phyloP scores from a whole-genome alignment of 306 rosid species.

The Castanea crenata region DNA sequence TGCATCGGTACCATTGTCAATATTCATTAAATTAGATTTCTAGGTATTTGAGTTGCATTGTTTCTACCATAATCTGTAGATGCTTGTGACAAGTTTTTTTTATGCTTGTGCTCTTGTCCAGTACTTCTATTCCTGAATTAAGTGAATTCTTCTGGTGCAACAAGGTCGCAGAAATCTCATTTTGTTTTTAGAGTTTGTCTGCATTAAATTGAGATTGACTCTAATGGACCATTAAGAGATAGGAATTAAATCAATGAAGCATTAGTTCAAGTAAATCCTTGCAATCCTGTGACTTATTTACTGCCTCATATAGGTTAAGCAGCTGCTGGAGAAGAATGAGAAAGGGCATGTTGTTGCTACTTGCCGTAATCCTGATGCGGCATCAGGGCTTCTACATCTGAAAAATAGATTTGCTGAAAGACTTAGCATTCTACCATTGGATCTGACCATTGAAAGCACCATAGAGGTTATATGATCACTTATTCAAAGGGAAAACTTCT shows the following conservation, averaged over 20 bases:
- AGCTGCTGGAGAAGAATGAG: slow-evolving; percentile 67
- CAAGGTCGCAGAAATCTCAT: not conserved
- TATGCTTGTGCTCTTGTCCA: not conserved
- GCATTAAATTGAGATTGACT: not conserved
- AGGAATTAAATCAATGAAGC: not conserved
- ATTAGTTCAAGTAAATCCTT: not conserved
- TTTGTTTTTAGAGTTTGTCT: not conserved
- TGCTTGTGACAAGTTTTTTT: not conserved
- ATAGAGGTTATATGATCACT: slow-evolving; percentile 56
- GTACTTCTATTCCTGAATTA: not conserved
- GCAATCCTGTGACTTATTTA: slow-evolving; percentile 18
- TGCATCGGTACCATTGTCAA: not conserved
- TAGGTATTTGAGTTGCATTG: not conserved
- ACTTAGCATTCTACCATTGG: slow-evolving; percentile 58
- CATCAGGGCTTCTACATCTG: slow-evolving; percentile 63
- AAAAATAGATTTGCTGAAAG: slow-evolving; percentile 62
- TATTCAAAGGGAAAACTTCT: not conserved
- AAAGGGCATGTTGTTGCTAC: slow-evolving; percentile 80
- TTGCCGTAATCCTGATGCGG: slow-evolving; percentile 71
- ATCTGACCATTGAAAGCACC: slow-evolving; percentile 76
- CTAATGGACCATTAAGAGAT: not conserved
- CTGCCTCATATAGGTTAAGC: slow-evolving; percentile 59
- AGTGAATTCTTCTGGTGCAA: not conserved
- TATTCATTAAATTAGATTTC: not conserved
- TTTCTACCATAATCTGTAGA: not conserved